These are phyloP conservation scores for Cicer chorassanicum DNA, from an alignment of 306 rosid genomes.

Conservation along the genomic window DNA sequence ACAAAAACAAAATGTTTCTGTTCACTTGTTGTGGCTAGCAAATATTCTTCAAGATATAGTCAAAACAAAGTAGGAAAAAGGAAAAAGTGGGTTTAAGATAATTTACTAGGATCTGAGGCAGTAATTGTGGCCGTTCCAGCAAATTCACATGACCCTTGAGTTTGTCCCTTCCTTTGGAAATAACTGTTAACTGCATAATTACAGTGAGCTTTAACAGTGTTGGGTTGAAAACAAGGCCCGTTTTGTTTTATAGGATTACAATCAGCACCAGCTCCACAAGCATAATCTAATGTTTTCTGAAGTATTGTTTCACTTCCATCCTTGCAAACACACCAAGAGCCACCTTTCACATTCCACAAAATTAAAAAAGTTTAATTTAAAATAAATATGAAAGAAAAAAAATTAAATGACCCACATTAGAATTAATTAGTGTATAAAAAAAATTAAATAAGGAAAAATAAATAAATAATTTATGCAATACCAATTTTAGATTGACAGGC, in stretches of 20 bases:
- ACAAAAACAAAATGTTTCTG: too few relatives aligned
- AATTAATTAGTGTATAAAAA: too few relatives aligned
- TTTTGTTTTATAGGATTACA: constrained; percentile 55
- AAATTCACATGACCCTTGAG: constrained; percentile 62
- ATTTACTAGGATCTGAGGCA: constrained; percentile 67
- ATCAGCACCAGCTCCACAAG: constrained; percentile 84
- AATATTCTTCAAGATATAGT: background rate
- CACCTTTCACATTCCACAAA: constrained; percentile 50
- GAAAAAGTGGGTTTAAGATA: background rate
- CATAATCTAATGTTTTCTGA: constrained; percentile 68
- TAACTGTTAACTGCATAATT: constrained; percentile 69
- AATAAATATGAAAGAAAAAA: background rate
- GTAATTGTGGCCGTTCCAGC: constrained; percentile 55
- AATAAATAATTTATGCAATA: too few relatives aligned
- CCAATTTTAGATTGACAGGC: too few relatives aligned
- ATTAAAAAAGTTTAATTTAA: background rate
- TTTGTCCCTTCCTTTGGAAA: constrained; percentile 72
- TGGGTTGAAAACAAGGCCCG: constrained; percentile 60
- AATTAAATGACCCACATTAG: too few relatives aligned
- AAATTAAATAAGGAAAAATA: too few relatives aligned
- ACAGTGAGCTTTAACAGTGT: constrained; percentile 66
- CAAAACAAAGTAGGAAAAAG: background rate
- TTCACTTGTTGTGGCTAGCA: too few relatives aligned
- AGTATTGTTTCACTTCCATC: constrained; percentile 53
- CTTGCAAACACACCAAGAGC: constrained; percentile 71